phyloP scores from a whole-genome alignment of 352 stramenopile species.

The Pythium scleroteichum region DNA sequence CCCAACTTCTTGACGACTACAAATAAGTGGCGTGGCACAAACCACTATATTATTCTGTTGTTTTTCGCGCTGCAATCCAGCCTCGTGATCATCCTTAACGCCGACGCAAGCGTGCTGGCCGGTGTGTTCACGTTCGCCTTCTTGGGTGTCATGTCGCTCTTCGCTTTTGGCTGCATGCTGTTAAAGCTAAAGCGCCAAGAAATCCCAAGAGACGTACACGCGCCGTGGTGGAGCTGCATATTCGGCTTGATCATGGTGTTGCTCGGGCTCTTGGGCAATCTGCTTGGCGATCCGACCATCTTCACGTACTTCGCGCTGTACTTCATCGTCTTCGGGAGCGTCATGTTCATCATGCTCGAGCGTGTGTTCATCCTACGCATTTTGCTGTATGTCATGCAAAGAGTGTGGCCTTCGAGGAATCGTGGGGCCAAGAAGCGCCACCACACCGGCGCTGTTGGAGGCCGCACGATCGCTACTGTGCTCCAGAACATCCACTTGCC shows the following conservation, averaged over 20 bases:
- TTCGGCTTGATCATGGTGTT: slow-evolving; percentile 75
- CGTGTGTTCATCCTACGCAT: slow-evolving; percentile 77
- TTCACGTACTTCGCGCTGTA: slow-evolving; percentile 86
- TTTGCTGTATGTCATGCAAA: slow-evolving; percentile 64
- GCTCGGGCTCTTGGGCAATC: slow-evolving; percentile 59
- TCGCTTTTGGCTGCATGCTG: slow-evolving; percentile 89
- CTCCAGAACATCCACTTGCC: slow-evolving; percentile 71
- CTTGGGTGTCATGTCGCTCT: slow-evolving; percentile 90
- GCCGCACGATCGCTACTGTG: slow-evolving; percentile 62
- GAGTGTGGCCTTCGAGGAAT: slow-evolving; percentile 52
- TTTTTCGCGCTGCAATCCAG: slow-evolving; percentile 56
- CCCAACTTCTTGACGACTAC: slow-evolving; percentile 39
- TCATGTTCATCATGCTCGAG: slow-evolving; percentile 84
- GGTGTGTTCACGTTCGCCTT: slow-evolving; percentile 94
- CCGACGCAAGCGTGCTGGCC: slow-evolving; percentile 75
- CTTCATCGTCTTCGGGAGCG: slow-evolving; percentile 61
- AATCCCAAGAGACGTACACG: slow-evolving; percentile 86
- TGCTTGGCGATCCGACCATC: slow-evolving; percentile 70
- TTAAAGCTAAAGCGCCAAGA: slow-evolving; percentile 92
- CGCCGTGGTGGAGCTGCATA: slow-evolving; percentile 82
- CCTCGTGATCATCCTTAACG: slow-evolving; percentile 60
- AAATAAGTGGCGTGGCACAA: slow-evolving; percentile 56
- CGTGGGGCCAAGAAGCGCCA: slow-evolving; percentile 28
- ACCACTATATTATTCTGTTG: slow-evolving; percentile 65
- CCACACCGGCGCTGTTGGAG: slow-evolving; percentile 62